phyloP scores from a whole-genome alignment of 2,329 filamentous ascomycete species.

The Alternaria rosae region DNA sequence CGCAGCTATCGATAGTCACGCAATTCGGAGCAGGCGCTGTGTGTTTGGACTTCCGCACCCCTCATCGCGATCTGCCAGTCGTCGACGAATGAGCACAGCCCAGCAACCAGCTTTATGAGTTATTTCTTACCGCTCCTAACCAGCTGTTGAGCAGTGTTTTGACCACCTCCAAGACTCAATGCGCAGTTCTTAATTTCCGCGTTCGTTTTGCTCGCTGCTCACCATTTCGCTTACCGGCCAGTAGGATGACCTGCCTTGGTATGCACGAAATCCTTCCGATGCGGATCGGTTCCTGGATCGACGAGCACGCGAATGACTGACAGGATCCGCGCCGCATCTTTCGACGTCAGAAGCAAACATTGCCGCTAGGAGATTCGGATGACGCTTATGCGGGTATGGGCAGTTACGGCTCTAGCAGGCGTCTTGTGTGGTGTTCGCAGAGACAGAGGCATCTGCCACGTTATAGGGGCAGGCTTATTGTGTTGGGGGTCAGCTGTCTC shows the following conservation, averaged over 20 bases:
- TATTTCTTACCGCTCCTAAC: conserved; percentile 6
- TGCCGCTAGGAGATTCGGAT: not conserved
- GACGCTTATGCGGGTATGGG: not conserved
- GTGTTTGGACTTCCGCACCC: not conserved
- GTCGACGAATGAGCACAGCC: conserved; percentile 8
- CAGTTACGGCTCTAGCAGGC: not conserved
- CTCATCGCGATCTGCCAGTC: not conserved
- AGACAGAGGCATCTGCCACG: not conserved
- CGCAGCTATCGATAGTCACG: conserved; percentile 5
- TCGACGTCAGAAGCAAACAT: not conserved
- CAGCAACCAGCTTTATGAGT: not conserved
- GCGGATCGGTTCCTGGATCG: conserved; percentile 18
- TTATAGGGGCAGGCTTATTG: not conserved
- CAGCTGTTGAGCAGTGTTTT: not conserved
- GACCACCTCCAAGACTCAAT: conserved; percentile 11
- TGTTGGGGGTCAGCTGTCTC: not conserved
- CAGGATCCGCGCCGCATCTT: not conserved
- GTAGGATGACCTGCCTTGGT: conserved; percentile 11
- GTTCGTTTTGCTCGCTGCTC: conserved; percentile 19
- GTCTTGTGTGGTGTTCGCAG: not conserved
- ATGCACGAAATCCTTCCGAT: conserved; percentile 16
- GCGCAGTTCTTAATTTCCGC: conserved; percentile 21
- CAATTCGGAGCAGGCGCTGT: conserved; percentile 16
- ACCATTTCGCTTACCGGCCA: conserved; percentile 26
- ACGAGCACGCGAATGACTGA: not conserved